These are phyloP conservation scores for Aspergillus incahuasiensis DNA, from an alignment of 495 filamentous ascomycete species.

Conservation along the genomic window DNA sequence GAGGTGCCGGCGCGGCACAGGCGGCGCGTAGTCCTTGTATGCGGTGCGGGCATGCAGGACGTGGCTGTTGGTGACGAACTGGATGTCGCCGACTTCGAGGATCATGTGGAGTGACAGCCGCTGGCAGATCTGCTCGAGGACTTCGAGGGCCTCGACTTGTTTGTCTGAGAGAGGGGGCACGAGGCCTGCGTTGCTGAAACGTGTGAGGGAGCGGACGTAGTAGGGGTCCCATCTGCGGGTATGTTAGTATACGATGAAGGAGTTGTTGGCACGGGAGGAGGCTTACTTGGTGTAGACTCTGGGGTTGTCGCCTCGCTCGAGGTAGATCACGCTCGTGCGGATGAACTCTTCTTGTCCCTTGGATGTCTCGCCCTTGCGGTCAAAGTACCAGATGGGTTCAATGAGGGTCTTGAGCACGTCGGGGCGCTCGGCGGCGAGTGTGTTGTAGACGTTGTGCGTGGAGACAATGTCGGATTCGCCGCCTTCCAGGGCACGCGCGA, in stretches of 20 bases:
- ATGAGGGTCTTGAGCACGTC: constrained; percentile 73
- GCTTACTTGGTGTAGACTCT: constrained; percentile 52
- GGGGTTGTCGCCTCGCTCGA: constrained; percentile 52
- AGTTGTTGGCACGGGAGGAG: not conserved
- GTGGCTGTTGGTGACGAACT: constrained; percentile 67
- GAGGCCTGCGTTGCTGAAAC: constrained; percentile 61
- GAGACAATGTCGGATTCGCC: constrained; percentile 82
- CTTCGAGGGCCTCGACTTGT: constrained; percentile 58
- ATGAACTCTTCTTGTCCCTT: constrained; percentile 74
- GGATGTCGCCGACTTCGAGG: constrained; percentile 74
- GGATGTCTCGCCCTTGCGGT: constrained; percentile 82
- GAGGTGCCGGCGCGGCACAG: constrained; percentile 64
- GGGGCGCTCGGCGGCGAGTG: constrained; percentile 66
- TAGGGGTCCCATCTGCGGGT: constrained; percentile 71
- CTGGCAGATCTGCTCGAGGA: constrained; percentile 65
- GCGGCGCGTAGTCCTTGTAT: constrained; percentile 61
- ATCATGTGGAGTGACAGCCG: constrained; percentile 68
- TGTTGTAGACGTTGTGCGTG: constrained; percentile 79
- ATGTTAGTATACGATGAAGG: not conserved
- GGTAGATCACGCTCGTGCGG: constrained; percentile 66
- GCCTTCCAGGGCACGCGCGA: constrained; percentile 71
- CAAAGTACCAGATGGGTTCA: constrained; percentile 85
- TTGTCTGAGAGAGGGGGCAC: constrained; percentile 62
- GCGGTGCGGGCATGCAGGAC: constrained; percentile 65
- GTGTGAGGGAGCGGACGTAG: constrained; percentile 61